Conservation (phyloP, 345 rosid species). For the Brassica juncea region DNA sequence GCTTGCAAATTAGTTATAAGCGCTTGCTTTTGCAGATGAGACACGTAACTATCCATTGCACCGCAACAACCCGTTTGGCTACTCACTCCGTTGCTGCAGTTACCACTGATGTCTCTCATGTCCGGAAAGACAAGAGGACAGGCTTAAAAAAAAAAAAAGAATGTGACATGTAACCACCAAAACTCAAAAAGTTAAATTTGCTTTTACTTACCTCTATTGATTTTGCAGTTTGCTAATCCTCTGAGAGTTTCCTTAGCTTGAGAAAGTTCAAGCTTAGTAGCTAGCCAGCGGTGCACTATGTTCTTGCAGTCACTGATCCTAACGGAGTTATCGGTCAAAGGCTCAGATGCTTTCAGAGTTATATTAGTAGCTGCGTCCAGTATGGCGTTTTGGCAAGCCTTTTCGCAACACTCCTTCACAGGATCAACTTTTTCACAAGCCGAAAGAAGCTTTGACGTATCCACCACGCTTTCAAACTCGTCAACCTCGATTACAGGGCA, state of each 20-base stretch:
- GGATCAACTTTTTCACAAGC: conserved; percentile 82
- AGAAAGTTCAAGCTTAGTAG: conserved; percentile 67
- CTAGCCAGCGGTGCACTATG: conserved; percentile 81
- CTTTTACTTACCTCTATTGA: conserved; percentile 68
- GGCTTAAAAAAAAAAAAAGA: conserved; percentile 48
- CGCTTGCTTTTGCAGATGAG: conserved; percentile 94
- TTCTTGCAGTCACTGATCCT: conserved; percentile 71
- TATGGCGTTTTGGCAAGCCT: conserved; percentile 81
- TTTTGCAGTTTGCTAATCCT: conserved; percentile 81
- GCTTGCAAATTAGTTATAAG: conserved; percentile 95
- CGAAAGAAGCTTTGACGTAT: conserved; percentile 69
- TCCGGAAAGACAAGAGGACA: conserved; percentile 88
- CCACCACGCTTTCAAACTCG: conserved; percentile 68
- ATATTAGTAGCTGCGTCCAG: conserved; percentile 71
- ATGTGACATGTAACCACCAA: neutral
- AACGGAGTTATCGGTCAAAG: conserved; percentile 57
- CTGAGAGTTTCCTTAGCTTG: conserved; percentile 76
- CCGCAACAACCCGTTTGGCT: conserved; percentile 67
- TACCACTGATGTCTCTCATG: conserved; percentile 64
- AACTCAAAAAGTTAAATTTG: neutral
- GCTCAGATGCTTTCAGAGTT: conserved; percentile 60
- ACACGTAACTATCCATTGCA: conserved; percentile 78
- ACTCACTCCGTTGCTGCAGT: conserved; percentile 57
- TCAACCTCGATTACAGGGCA: conserved; percentile 78
- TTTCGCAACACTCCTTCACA: conserved; percentile 88